phyloP scores from a whole-genome alignment of 1,284 basidiomycete genomes.

The Moesziomyces sp. region DNA sequence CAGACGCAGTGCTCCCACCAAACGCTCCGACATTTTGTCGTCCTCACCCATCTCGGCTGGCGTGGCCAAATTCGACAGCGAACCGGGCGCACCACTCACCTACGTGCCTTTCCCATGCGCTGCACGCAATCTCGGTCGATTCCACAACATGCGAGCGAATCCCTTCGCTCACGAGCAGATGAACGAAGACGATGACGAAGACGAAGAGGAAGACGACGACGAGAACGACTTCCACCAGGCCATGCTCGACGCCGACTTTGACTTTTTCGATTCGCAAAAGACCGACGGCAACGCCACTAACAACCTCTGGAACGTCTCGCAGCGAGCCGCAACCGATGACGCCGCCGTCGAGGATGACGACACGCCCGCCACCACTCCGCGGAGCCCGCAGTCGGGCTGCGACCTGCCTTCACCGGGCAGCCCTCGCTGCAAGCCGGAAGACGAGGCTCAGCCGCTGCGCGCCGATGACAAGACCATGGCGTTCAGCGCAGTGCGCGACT shows the following conservation, averaged over 20 bases:
- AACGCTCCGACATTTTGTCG: conserved; percentile 24
- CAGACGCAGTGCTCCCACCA: neutral
- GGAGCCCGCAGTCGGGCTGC: conserved; percentile 47
- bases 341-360: conserved; percentile 33
- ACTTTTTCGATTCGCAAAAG: conserved; percentile 47
- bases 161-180: conserved; percentile 16
- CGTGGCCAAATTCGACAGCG: conserved; percentile 31
- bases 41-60: conserved; percentile 39
- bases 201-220: conserved; percentile 52
- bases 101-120: conserved; percentile 24
- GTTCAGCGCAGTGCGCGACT: conserved; percentile 27
- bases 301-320: conserved; percentile 19
- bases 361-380: conserved; percentile 54
- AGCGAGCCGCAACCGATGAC: conserved; percentile 25
- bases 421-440: conserved; percentile 32
- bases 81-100: conserved; percentile 22
- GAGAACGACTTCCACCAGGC: conserved; percentile 64
- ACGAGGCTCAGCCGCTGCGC: conserved; percentile 1
- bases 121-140: conserved; percentile 9
- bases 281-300: conserved; percentile 14
- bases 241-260: conserved; percentile 63
- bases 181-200: conserved; percentile 8
- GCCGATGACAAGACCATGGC: conserved; percentile 10
- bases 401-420: conserved; percentile 41
- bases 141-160: conserved; percentile 13